Evolutionary conservation across 2,329 filamentous ascomycete species (phyloP).

Genomic region (Calonectria pseudoreteaudii): DNA sequence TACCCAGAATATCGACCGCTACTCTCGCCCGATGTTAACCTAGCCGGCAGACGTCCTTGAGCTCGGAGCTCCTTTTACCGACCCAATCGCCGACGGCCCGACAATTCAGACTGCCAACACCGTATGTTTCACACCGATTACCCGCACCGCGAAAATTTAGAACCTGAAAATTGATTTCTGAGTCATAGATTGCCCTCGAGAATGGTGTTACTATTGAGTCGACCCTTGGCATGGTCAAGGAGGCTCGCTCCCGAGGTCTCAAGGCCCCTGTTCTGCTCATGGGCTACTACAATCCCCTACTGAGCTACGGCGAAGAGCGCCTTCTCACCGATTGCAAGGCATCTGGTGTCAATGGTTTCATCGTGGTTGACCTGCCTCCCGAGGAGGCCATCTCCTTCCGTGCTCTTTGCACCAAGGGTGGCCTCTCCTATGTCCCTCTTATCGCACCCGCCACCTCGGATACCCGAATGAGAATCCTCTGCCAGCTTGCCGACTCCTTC

Average conservation of each 20-base stretch:
- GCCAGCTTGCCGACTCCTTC: constrained; percentile 97
- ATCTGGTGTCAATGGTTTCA: constrained; percentile 94
- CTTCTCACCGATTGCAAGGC: constrained; percentile 86
- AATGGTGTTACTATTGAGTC: constrained; percentile 88
- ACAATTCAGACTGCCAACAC: constrained; percentile 98
- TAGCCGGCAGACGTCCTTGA: constrained; percentile 81
- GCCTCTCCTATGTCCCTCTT: constrained; percentile 94
- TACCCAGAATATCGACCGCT: constrained; percentile 7
- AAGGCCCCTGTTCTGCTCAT: constrained; percentile 89
- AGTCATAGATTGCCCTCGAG: constrained; percentile 73
- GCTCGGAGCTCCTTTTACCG: constrained; percentile 95
- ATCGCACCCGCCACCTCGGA: constrained; percentile 96
- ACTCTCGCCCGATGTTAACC: constrained; percentile 18
- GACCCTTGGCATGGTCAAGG: constrained; percentile 85
- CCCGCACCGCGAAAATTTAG: not conserved
- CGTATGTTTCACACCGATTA: constrained; percentile 55
- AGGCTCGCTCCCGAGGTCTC: constrained; percentile 81
- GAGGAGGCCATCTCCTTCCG: constrained; percentile 96
- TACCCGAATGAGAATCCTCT: constrained; percentile 92
- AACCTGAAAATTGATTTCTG: constrained; percentile 22
- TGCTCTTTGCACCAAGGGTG: constrained; percentile 82
- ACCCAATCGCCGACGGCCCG: constrained; percentile 97
- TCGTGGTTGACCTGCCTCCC: constrained; percentile 93
- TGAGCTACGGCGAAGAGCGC: constrained; percentile 93
- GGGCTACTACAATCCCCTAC: constrained; percentile 98